Conservation (phyloP, 2,329 filamentous ascomycete species). For the Cadophora sp. region DNA sequence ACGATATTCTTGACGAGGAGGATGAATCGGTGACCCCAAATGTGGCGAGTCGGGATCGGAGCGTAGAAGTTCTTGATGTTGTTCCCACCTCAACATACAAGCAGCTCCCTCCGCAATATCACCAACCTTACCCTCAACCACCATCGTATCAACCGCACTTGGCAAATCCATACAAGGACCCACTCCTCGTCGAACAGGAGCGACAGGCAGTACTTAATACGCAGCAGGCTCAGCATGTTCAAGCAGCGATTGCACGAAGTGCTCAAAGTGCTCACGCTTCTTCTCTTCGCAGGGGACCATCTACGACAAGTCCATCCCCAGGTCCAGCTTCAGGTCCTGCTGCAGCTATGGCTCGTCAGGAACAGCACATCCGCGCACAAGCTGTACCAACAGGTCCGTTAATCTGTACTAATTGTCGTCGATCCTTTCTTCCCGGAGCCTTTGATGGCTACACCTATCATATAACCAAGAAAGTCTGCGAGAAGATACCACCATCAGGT, state of each 20-base stretch:
- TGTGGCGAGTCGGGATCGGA: neutral
- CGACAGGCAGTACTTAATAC: constrained; percentile 11
- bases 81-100: neutral
- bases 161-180: constrained; percentile 7
- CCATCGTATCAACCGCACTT: neutral
- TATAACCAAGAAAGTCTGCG: constrained; percentile 28
- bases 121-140: neutral
- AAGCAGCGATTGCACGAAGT: constrained; percentile 11
- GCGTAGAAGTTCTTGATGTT: neutral
- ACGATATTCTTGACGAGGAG: constrained; percentile 39
- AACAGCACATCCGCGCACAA: constrained; percentile 8
- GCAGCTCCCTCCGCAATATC: neutral
- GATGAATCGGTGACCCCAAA: constrained; percentile 34
- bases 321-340: neutral
- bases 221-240: constrained; percentile 12
- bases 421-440: neutral
- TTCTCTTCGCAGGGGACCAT: neutral
- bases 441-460: constrained; percentile 27
- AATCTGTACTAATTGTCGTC: constrained; percentile 11
- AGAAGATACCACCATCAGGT: constrained; percentile 24
- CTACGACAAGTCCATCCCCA: neutral
- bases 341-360: constrained; percentile 4
- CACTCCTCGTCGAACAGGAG: constrained; percentile 18
- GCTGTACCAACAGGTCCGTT: neutral
- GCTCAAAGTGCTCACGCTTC: constrained; percentile 13